A percentile compares a stretch with the other conserved stretches of the same genome.
Conservation (phyloP, 805 yeast species). For the Spathaspora passalidarum region DNA sequence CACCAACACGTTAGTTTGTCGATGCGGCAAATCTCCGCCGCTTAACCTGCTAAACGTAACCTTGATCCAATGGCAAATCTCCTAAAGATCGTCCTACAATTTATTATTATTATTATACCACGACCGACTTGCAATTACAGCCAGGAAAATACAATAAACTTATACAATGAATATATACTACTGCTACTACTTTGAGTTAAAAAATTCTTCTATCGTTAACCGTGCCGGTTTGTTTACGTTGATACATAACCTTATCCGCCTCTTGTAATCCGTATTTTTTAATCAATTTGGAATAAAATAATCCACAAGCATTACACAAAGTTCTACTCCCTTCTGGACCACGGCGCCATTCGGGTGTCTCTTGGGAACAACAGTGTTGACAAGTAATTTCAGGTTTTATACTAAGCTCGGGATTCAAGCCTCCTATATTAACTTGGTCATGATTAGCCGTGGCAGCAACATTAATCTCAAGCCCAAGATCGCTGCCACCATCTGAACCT, state of each 20-base stretch:
- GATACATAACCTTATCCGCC: conserved; percentile 36
- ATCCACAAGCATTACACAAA: conserved; percentile 90
- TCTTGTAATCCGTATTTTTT: conserved; percentile 44
- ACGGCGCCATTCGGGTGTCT: conserved; percentile 91
- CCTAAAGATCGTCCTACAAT: too few relatives aligned
- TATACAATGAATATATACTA: not conserved
- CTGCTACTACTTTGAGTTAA: too few relatives aligned
- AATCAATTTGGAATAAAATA: conserved; percentile 62
- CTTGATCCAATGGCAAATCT: too few relatives aligned
- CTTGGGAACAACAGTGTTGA: conserved; percentile 65
- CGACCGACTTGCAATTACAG: not conserved
- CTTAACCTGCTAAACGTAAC: too few relatives aligned
- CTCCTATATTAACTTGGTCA: conserved; percentile 10
- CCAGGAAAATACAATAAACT: not conserved
- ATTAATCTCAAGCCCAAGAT: conserved; percentile 9
- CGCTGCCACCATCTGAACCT: conserved; percentile 8
- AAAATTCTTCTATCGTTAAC: conserved; percentile 19
- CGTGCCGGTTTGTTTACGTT: conserved; percentile 16
- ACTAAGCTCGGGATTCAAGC: conserved; percentile 17
- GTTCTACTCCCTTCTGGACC: conserved; percentile 85
- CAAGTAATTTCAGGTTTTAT: conserved; percentile 14
- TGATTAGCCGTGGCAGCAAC: not conserved
- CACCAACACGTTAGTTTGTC: too few relatives aligned
- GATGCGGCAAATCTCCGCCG: too few relatives aligned
- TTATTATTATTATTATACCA: too few relatives aligned